Evolutionary conservation across 2,329 filamentous ascomycete species (phyloP), one percentile per base, ranked within the genome.

Genomic region (Salinomyces thailandicus): DNA sequence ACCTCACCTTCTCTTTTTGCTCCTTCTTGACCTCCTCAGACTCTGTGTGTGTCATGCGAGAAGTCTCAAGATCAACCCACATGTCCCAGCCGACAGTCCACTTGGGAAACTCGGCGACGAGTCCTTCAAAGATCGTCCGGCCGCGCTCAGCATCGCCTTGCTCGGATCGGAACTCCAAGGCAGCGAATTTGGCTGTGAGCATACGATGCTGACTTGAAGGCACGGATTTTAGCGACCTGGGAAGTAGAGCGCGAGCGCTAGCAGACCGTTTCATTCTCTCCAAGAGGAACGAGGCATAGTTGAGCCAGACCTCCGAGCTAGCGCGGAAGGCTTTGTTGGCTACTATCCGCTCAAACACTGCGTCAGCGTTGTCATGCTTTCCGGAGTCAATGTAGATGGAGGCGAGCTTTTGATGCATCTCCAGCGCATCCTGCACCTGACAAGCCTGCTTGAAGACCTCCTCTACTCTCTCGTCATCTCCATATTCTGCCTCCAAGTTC

Each of bases 321-420:
- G 79, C 77, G 45, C 81, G 81, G 54, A 91, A 85, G 41, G 59
- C 53, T 43, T 85, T 87, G 64, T 93, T 95, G 68, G 91, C 93
- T 52, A 84, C 69, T 62, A 93, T 84, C 27, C 71, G 66, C 59
- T 91, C 81, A 67, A 95, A 96, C 49, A 96, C 73, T 15, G 73
- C 75, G 55, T 95, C 86, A 37, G 89, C 89, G 72, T 87, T 85
- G 61, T 81, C 75, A 52, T 79, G 71, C 67, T 93, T 94, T 52
- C 79, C 79, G 18, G 86, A 86, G 56, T 91, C 83, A 50, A 96
- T 93, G 65, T 93, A 95, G 58, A 95, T 95, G 62, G 84, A 94
- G 40, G 84, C 81, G 54, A 96, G 71, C 45, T 85, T 79, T 62
- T 93, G 82, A 60, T 93, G 80, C 45, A 96, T 80, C 54, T 93